Conservation (phyloP, 306 rosid species). For the Cucurbita pepo region DNA sequence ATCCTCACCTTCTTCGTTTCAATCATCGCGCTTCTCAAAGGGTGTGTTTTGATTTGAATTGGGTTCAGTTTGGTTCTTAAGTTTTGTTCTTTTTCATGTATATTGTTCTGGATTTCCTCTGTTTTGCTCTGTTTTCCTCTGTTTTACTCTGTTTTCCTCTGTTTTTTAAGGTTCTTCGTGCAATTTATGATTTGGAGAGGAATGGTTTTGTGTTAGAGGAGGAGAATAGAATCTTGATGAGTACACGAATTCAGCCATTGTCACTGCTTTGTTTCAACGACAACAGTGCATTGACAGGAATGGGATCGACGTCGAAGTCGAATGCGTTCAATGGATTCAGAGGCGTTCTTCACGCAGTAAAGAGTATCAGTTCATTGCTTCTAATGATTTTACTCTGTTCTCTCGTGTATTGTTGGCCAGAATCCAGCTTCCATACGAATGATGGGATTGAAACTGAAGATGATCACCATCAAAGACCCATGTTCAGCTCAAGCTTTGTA, state of each 20-base stretch:
- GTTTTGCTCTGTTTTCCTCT: not conserved
- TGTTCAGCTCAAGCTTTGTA: slow-evolving; percentile 39
- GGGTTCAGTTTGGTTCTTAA: not conserved
- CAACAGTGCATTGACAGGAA: slow-evolving; percentile 14
- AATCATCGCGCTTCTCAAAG: slow-evolving; percentile 38
- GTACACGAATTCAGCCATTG: slow-evolving; percentile 48
- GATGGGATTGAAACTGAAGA: not conserved
- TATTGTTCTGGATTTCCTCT: not conserved
- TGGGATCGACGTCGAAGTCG: slow-evolving; percentile 18
- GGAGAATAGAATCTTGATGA: slow-evolving; percentile 49
- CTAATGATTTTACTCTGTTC: slow-evolving; percentile 46
- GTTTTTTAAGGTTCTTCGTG: slow-evolving; percentile 28
- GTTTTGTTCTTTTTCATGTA: not conserved
- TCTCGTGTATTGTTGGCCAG: slow-evolving; percentile 48
- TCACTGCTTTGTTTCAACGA: slow-evolving; percentile 23
- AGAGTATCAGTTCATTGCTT: slow-evolving; percentile 52
- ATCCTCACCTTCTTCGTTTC: slow-evolving; percentile 31
- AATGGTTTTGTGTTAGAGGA: slow-evolving; percentile 55
- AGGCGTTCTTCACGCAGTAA: slow-evolving; percentile 68
- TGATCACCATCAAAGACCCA: slow-evolving; percentile 13
- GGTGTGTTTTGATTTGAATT: slow-evolving; percentile 16
- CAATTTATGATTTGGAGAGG: slow-evolving; percentile 49
- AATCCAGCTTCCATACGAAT: slow-evolving; percentile 31
- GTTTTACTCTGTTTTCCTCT: not conserved
- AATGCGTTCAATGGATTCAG: slow-evolving; percentile 75